Evolutionary conservation across 345 rosid species (phyloP), one percentile per base, ranked within the genome.

Genomic region (Hibiscus mutabilis): DNA sequence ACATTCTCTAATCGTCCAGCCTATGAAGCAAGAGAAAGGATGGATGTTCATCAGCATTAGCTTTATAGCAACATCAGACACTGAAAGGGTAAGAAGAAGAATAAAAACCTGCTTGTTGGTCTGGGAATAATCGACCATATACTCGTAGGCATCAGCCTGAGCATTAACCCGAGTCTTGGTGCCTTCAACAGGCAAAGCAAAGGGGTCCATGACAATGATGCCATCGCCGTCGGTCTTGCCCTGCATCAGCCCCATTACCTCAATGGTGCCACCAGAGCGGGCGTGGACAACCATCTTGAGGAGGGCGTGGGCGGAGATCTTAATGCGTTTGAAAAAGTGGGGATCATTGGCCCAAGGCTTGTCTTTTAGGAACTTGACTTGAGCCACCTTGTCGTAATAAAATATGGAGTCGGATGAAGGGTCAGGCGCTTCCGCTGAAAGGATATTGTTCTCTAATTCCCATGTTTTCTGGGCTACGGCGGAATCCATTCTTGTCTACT

Each of bases 121-220:
- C 84, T 89, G 96, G 0, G 98, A 92, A 60, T 96, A 96, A 47
- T 96, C 99, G 56, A 96, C 99, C 99, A 96, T 96, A 46, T 96
- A 96, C 85, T 92, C 99, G 61, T 95, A 96, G 4, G 99, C 99
- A 81, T 96, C 99, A 6, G 94, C 97, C 81, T 96, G 99, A 52
- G 99, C 99, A 25, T 25, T 25, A 25, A 25, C 97, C 88, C 96
- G 87, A 82, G 88, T 82, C 72, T 92, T 98, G 16, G 98, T 96
- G 2, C 99, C 98, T 85, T 96, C 99, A 1, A 96, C 99, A 16
- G 99, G 99, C 77, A 96, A 82, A 49, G 98, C 99, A 57, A 96
- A 96, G 58, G 99, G 98, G 77, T 96, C 99, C 98, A 96, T 96
- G 16, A 96, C 99, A 51, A 96, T 96, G 70, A 92, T 96, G 11